Base-by-base conservation (phyloP, 1,139 yeast genomes). In the Taiozyma onychis region DNA sequence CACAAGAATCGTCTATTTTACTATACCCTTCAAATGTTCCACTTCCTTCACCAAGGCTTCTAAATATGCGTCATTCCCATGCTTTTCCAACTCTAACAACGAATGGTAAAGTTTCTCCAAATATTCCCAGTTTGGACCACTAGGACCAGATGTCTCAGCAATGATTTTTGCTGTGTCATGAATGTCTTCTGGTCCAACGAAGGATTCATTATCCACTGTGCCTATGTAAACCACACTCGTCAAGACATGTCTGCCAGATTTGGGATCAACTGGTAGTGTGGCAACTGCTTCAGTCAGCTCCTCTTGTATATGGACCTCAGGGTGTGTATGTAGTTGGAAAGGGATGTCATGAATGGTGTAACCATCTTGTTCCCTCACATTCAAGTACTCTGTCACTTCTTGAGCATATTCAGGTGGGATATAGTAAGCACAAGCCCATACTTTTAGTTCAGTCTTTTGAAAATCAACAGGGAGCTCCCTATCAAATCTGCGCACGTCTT, bases 291-390 rank as follows among this genome's bases (percentile, higher is more conserved):
- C 51, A 8, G 45, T 44, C 24, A 64, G 48, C 22, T 58, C 66
- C 13, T 22, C 27, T 37, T 45, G 46, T 4, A 45, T 30, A n/a
- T 41, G 39, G 8, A 41, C n/a, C n/a, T 72, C 67, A 0, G 47
- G 46, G 27, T 55, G 54, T 18, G 44, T 32, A 28, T 54, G 53
- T 13, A 85, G 71, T 54, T 77, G 76, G 62, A 89, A 89, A 2
- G 82, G 81, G 1, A 90, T 84, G n/a, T 72, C 68, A 57, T 86
- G 88, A 3, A 81, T 72, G 0, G 89, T 74, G 66, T 91, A 91
- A 0, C 98, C 98, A 62, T 89, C 90, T 64, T 90, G 89, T 61
- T 91, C 98, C 48, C 98, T 72, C 18, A 81, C 74, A 61, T 90
- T 95, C 44, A 91, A 72, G 58, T 89, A 85, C 16, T 77, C 81